Percentiles rank a stretch among this genome's conserved stretches.
Evolutionary conservation across 495 filamentous ascomycete species (phyloP).

Genomic region (Lindgomyces ingoldianus): DNA sequence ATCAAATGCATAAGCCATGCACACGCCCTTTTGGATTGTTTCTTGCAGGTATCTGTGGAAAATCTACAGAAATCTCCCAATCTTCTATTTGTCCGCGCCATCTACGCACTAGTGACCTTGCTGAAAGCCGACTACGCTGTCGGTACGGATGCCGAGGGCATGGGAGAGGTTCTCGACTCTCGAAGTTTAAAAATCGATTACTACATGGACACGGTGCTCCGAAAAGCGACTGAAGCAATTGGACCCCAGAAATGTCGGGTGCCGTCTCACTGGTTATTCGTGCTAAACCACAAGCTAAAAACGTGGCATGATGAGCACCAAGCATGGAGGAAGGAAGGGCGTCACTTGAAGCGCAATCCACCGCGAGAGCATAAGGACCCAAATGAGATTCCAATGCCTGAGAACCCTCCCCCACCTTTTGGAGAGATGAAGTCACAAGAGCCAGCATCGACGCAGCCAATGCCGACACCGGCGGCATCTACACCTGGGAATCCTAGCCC

Average conservation of each 20-base stretch:
- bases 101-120: conserved; percentile 50
- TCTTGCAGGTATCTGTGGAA: conserved; percentile 48
- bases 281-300: conserved; percentile 28
- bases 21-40: conserved; percentile 52
- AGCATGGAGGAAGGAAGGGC: conserved; percentile 20
- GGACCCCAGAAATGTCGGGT: conserved; percentile 29
- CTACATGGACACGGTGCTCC: conserved; percentile 50
- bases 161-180: conserved; percentile 51
- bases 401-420: not conserved
- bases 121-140: conserved; percentile 55
- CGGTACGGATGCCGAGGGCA: conserved; percentile 42
- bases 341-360: conserved; percentile 4
- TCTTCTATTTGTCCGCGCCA: conserved; percentile 51
- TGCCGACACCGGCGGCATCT: not conserved
- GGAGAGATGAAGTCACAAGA: not conserved
- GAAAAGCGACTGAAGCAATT: conserved; percentile 33
- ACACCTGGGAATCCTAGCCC: not conserved
- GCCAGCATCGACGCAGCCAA: not conserved
- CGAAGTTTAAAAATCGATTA: conserved; percentile 50
- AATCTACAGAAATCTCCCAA: conserved; percentile 52
- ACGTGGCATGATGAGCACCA: conserved; percentile 28
- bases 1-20: conserved; percentile 54
- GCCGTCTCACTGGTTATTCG: conserved; percentile 20
- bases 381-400: not conserved
- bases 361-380: not conserved